Evolutionary conservation across 768 basidiomycete species (phyloP).

Genomic region (Calocybe gangraenosa): DNA sequence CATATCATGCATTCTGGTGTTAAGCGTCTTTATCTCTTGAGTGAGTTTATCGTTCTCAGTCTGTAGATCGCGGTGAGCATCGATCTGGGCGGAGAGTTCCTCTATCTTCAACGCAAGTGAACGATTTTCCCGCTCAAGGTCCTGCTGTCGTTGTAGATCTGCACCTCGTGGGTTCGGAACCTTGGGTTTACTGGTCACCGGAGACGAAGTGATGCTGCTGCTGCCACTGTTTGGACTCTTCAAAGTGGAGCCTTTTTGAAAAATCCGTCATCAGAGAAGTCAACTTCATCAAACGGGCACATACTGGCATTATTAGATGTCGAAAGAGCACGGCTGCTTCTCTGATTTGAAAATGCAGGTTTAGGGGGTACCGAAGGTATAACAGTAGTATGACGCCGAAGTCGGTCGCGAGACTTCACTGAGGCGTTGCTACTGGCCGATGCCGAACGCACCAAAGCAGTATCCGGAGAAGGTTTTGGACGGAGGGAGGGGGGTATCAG

Average conservation of each 20-base stretch:
- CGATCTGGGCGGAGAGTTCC: slow-evolving; percentile 8
- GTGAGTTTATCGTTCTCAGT: slow-evolving; percentile 22
- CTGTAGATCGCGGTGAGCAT: slow-evolving; percentile 16
- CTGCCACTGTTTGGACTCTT: too few relatives aligned
- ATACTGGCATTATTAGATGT: too few relatives aligned
- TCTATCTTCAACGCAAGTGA: slow-evolving; percentile 9
- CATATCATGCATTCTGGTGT: slow-evolving; percentile 21
- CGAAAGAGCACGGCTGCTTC: neutral
- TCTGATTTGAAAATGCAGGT: neutral
- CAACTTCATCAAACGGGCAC: too few relatives aligned
- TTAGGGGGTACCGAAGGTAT: neutral
- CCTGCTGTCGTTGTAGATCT: neutral
- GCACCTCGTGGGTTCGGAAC: neutral
- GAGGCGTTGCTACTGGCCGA: neutral
- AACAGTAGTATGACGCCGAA: too few relatives aligned
- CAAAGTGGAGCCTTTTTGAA: too few relatives aligned
- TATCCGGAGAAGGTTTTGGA: neutral
- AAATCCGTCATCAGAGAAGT: too few relatives aligned
- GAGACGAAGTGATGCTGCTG: too few relatives aligned
- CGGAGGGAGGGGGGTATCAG: slow-evolving; percentile 27
- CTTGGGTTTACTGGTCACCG: too few relatives aligned
- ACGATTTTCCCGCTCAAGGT: slow-evolving; percentile 6
- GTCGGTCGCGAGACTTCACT: neutral
- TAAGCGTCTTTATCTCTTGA: slow-evolving; percentile 23
- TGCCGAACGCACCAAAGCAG: slow-evolving; percentile 3